Conservation (phyloP, 1,284 basidiomycete genomes). For the Pulveroboletus ridleyi region DNA sequence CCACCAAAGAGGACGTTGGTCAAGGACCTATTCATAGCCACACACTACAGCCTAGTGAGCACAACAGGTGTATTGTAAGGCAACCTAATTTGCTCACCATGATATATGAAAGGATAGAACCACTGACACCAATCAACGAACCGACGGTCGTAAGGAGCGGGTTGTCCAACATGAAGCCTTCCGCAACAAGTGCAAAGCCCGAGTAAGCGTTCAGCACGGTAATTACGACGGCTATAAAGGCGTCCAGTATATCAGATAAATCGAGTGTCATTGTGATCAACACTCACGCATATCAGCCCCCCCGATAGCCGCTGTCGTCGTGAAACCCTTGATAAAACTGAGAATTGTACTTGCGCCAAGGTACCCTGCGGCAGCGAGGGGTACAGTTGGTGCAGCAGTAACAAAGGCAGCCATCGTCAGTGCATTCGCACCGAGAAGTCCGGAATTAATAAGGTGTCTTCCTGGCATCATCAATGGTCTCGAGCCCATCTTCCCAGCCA, state of each 20-base stretch:
- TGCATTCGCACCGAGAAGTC: constrained; percentile 72
- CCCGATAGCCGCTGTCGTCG: constrained; percentile 86
- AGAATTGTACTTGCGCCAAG: constrained; percentile 74
- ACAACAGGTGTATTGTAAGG: constrained; percentile 2
- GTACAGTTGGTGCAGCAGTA: constrained; percentile 69
- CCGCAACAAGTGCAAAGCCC: constrained; percentile 92
- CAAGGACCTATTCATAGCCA: constrained; percentile 87
- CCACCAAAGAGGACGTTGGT: constrained; percentile 85
- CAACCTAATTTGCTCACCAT: constrained; percentile 61
- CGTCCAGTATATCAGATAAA: constrained; percentile 6
- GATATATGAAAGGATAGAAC: constrained; percentile 89
- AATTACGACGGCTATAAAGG: constrained; percentile 75
- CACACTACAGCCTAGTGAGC: constrained; percentile 60
- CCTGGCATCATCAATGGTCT: constrained; percentile 75
- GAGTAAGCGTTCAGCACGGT: constrained; percentile 90
- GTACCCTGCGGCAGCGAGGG: constrained; percentile 77
- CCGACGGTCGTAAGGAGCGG: constrained; percentile 82
- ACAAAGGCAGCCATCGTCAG: constrained; percentile 80
- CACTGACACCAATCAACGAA: constrained; percentile 84
- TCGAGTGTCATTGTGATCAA: not conserved
- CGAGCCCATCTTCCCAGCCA: constrained; percentile 81
- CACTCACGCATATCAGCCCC: constrained; percentile 90
- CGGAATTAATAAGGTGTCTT: constrained; percentile 76
- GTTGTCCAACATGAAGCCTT: constrained; percentile 91
- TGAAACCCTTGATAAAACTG: constrained; percentile 85